Percentiles rank a stretch among this genome's conserved stretches.
Conservation (phyloP, 1,284 basidiomycete species). For the Cutaneotrichosporon arboriforme region DNA sequence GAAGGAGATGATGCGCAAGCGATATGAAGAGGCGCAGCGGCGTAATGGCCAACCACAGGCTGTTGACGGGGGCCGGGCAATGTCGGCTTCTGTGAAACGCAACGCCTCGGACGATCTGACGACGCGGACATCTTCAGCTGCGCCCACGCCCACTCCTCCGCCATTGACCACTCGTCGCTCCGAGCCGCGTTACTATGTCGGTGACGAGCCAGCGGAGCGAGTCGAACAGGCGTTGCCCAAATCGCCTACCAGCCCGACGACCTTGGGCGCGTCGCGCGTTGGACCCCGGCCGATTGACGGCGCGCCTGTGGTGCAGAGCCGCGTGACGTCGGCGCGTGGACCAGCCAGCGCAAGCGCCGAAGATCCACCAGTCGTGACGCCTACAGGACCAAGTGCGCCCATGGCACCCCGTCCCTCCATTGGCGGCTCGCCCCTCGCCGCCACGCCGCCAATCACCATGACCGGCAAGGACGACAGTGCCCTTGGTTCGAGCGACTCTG, state of each 20-base stretch:
- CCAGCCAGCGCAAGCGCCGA: background rate
- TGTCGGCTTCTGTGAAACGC: no score
- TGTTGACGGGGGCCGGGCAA: no score
- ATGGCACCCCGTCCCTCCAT: conserved; percentile 16
- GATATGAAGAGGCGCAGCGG: no score
- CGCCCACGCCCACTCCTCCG: conserved; percentile 9
- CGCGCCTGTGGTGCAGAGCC: conserved; percentile 15
- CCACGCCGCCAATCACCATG: conserved; percentile 42
- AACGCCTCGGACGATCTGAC: conserved; percentile 6
- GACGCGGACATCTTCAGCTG: background rate
- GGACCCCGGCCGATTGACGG: conserved; percentile 28
- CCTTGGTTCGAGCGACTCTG: conserved; percentile 35
- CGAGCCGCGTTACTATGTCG: conserved; percentile 44
- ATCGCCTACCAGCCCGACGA: background rate
- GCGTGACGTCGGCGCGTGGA: conserved; percentile 7
- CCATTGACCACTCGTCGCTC: conserved; percentile 18
- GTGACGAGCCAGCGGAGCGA: conserved; percentile 24
- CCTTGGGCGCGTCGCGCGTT: background rate
- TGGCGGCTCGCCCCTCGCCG: conserved; percentile 41
- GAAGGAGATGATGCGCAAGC: no score
- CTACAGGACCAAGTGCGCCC: conserved; percentile 12
- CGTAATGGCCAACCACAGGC: no score
- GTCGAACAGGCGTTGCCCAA: background rate
- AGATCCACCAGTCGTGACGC: conserved; percentile 28
- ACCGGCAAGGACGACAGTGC: conserved; percentile 36